phyloP scores from a whole-genome alignment of 805 yeast species.

The Ascoidea rubescens region DNA sequence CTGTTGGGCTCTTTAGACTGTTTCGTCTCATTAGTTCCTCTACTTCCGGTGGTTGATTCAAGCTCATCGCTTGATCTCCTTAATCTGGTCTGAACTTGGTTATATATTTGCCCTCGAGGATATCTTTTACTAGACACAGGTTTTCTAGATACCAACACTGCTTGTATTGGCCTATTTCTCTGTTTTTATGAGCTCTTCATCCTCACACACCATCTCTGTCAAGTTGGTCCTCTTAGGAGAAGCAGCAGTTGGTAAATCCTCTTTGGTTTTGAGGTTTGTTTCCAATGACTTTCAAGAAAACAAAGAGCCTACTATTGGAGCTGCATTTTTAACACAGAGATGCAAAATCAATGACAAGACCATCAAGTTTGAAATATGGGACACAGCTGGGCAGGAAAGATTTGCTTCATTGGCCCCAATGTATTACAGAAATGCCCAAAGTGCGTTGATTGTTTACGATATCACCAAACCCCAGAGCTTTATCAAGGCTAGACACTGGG shows the following conservation, averaged over 20 bases:
- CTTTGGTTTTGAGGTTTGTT: slow-evolving; percentile 56
- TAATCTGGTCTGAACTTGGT: too few relatives aligned
- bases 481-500: slow-evolving; percentile 62
- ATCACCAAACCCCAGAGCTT: slow-evolving; percentile 53
- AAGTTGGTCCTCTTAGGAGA: slow-evolving; percentile 52
- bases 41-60: too few relatives aligned
- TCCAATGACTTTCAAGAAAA: slow-evolving; percentile 60
- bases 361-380: slow-evolving; percentile 73
- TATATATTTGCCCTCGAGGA: too few relatives aligned
- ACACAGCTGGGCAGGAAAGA: slow-evolving; percentile 77
- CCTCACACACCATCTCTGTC: slow-evolving; percentile 11
- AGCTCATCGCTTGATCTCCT: too few relatives aligned
- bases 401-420: slow-evolving; percentile 69
- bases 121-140: too few relatives aligned
- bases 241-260: slow-evolving; percentile 58
- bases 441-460: slow-evolving; percentile 69
- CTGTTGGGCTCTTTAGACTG: too few relatives aligned
- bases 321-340: slow-evolving; percentile 62
- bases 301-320: slow-evolving; percentile 75
- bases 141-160: too few relatives aligned
- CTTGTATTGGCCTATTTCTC: too few relatives aligned
- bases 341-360: slow-evolving; percentile 22
- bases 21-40: too few relatives aligned
- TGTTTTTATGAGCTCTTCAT: too few relatives aligned
- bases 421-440: slow-evolving; percentile 73